Base-by-base conservation (phyloP, 129 eudicot genomes). In the Oenanthe sinensis region DNA sequence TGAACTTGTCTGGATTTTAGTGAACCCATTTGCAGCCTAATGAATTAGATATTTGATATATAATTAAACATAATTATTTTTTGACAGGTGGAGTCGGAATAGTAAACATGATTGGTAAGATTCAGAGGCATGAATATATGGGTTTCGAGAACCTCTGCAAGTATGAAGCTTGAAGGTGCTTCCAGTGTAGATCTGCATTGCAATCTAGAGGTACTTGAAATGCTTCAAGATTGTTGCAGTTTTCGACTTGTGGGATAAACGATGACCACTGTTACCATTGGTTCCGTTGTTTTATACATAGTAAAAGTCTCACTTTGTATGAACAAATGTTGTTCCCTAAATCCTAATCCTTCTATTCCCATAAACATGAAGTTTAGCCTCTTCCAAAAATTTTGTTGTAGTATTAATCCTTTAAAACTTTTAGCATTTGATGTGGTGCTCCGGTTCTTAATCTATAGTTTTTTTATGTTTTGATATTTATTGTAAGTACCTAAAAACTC, bases 101-200 rank as follows among this genome's bases (percentile, higher is more conserved):
- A 79, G 83, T 89, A 28, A 89, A 95, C 88, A 94, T 94, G 98
- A 88, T 94, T 33, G 88, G 82, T 76, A 91, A 91, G 90, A 71
- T 95, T 60, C 77, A 88, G 75, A 79, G 85, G 36, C 87, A 91
- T 30, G 98, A 91, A 42, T 91, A 95, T 86, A 95, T 95, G 98
- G 98, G 97, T 45, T 95, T 95, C 52, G 98, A 95, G 83, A 84
- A 88, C 87, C 90, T 91, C 63, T 95, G 98, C 94, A 90, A 87
- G 86, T 95, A 95, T 42, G 84, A 87, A 15, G 82, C 42, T 52
- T 87, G 75, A 70, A 33, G n/a, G 39, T 4, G 26, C 40, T 55
- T 14, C 14, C 55, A 6, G 1, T 19, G n/a, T 7, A 33, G 45
- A 70, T 49, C 45, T 40, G 44, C 22, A 40, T 37, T 15, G 44